Percentiles rank a stretch among this genome's conserved stretches.
phyloP scores from a whole-genome alignment of 2,329 filamentous ascomycete species.

The Xylaria sp. region DNA sequence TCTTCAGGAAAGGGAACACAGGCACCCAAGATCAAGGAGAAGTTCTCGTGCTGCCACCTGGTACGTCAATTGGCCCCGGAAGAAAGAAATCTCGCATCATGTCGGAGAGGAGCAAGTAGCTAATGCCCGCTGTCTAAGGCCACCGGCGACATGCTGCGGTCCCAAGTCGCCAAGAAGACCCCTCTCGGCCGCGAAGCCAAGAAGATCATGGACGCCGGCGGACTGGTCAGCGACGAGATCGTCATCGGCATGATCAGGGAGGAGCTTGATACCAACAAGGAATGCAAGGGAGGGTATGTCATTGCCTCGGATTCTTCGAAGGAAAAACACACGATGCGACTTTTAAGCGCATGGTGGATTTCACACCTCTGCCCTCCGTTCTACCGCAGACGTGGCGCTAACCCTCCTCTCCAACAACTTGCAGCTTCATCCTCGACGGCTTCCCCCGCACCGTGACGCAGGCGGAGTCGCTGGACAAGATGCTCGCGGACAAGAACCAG shows the following conservation, averaged over 20 bases:
- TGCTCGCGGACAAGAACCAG: slow-evolving; percentile 79
- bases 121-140: slow-evolving; percentile 59
- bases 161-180: slow-evolving; percentile 97
- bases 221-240: slow-evolving; percentile 97
- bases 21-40: slow-evolving; percentile 97
- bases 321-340: background rate
- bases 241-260: slow-evolving; percentile 99
- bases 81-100: background rate
- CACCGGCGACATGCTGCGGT: slow-evolving; percentile 98
- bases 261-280: slow-evolving; percentile 89
- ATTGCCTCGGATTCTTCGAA: slow-evolving; percentile 6
- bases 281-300: slow-evolving; percentile 93
- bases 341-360: background rate
- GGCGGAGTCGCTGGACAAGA: slow-evolving; percentile 90
- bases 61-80: slow-evolving; percentile 56
- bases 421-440: slow-evolving; percentile 96
- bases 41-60: slow-evolving; percentile 95
- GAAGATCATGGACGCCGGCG: slow-evolving; percentile 99
- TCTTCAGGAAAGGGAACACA: slow-evolving; percentile 93
- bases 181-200: slow-evolving; percentile 92
- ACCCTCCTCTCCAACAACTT: slow-evolving; percentile 21
- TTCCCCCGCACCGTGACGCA: slow-evolving; percentile 97
- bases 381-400: slow-evolving; percentile 11
- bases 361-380: slow-evolving; percentile 2
- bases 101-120: background rate